Conservation (phyloP, 495 filamentous ascomycete genomes). For the Penicillium pancosmium region DNA sequence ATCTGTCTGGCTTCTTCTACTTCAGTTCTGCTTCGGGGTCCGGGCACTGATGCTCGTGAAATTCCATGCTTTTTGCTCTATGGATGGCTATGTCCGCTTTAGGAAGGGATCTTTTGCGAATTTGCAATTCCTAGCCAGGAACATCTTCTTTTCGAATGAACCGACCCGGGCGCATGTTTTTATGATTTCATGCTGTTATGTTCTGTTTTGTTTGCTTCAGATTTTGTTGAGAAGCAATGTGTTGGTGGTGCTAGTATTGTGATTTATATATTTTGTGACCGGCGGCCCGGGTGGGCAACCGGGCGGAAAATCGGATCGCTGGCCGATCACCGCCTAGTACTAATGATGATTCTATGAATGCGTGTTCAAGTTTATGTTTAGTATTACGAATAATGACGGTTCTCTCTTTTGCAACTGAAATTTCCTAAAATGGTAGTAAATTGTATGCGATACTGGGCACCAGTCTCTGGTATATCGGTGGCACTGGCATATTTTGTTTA, state of each 20-base stretch:
- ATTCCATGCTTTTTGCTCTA: background rate
- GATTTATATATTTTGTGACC: background rate
- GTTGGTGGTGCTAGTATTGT: background rate
- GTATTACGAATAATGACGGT: background rate
- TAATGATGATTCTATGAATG: background rate
- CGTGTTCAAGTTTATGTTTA: background rate
- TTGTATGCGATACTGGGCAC: background rate
- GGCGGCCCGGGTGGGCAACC: background rate
- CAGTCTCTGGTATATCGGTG: too few relatives aligned
- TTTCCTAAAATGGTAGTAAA: background rate
- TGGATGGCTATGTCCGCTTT: too few relatives aligned
- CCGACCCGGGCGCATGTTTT: background rate
- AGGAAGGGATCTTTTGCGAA: background rate
- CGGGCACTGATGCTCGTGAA: background rate
- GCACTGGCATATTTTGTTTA: too few relatives aligned
- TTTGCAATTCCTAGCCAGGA: background rate
- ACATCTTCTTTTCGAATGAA: background rate
- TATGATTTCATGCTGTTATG: background rate
- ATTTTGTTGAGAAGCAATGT: background rate
- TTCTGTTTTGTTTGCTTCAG: background rate
- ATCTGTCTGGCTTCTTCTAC: background rate
- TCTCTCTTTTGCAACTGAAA: background rate
- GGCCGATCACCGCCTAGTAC: background rate
- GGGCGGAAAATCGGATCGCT: background rate
- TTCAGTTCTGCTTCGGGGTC: background rate